phyloP scores from a whole-genome alignment of 2,329 filamentous ascomycete species.

The Pseudopyricularia javanii region DNA sequence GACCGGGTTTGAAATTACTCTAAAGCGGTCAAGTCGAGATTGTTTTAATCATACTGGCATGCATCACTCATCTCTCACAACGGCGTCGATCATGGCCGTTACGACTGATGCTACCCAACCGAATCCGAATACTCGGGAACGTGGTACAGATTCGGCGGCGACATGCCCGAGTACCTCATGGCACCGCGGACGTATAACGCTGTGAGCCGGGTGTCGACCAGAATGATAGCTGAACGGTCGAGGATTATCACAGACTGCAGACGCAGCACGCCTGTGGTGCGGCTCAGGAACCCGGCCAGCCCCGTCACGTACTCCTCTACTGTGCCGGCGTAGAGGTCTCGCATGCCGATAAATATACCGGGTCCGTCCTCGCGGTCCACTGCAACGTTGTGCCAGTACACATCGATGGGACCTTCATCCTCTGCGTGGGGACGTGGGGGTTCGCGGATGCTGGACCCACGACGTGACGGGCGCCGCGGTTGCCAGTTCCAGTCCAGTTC shows the following conservation, averaged over 20 bases:
- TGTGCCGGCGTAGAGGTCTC: not conserved
- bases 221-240: not conserved
- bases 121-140: not conserved
- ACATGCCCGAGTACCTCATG: not conserved
- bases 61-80: too few species aligned
- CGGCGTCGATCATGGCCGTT: too few species aligned
- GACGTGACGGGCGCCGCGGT: not conserved
- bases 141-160: not conserved
- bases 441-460: not conserved
- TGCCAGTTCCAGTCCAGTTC: not conserved
- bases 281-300: not conserved
- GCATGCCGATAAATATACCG: not conserved
- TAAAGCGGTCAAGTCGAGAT: too few species aligned
- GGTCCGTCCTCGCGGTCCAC: not conserved
- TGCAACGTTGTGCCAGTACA: slow-evolving; percentile 1
- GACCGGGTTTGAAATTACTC: too few species aligned
- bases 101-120: not conserved
- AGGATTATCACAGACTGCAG: not conserved
- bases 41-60: too few species aligned
- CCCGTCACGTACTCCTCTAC: not conserved
- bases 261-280: not conserved
- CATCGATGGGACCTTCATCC: not conserved
- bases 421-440: not conserved
- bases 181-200: not conserved
- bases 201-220: not conserved